Conservation (phyloP, 208 protist genomes). For the Trypanosoma avium region DNA sequence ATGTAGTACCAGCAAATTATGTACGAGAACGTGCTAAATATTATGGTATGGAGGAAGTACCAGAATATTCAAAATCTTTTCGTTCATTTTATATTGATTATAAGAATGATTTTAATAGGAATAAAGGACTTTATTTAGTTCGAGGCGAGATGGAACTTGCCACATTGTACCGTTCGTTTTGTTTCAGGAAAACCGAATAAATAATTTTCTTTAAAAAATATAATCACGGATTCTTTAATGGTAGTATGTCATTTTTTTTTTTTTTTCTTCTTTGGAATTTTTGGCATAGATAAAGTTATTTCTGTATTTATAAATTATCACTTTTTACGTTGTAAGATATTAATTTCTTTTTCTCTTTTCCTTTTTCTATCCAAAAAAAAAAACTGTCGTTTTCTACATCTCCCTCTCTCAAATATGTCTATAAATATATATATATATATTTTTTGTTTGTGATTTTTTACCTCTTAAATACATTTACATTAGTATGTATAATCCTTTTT, state of each 20-base stretch:
- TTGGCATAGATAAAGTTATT: no score
- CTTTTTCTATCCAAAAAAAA: no score
- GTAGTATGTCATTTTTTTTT: neutral
- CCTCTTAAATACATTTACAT: no score
- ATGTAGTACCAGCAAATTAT: slow-evolving; percentile 57
- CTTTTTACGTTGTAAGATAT: no score
- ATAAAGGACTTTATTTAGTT: slow-evolving; percentile 62
- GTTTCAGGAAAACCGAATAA: slow-evolving; percentile 44
- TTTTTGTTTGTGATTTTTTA: no score
- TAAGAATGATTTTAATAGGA: slow-evolving; percentile 34
- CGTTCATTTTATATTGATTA: slow-evolving; percentile 33
- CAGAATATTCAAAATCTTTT: slow-evolving; percentile 28
- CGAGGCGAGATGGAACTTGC: slow-evolving; percentile 55
- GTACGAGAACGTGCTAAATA: slow-evolving; percentile 31
- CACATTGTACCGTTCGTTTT: slow-evolving; percentile 63
- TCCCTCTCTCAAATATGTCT: no score
- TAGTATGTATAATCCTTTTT: neutral
- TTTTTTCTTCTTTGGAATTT: neutral
- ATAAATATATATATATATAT: no score
- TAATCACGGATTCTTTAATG: neutral
- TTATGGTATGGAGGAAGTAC: slow-evolving; percentile 24
- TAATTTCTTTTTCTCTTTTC: no score
- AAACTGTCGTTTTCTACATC: no score
- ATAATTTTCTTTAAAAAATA: neutral
- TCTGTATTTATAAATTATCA: no score